Evolutionary conservation across 768 basidiomycete species (phyloP).

Genomic region (Tylopilus subfusipes): DNA sequence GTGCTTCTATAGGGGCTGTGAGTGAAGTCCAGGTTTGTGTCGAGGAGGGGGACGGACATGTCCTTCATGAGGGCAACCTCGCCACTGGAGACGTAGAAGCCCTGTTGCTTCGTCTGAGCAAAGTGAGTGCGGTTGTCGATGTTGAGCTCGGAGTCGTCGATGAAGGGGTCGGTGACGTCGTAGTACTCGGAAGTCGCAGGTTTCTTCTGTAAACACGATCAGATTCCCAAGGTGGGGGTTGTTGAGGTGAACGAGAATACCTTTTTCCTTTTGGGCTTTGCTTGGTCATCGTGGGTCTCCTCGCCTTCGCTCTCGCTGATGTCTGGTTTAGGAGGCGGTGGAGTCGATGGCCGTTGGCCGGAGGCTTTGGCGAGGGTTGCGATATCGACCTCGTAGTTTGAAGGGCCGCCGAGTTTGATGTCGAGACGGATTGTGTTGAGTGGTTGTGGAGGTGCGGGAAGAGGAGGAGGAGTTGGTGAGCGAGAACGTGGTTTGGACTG

Average conservation of each 20-base stretch:
- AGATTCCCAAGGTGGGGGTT: background rate
- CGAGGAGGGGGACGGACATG: slow-evolving; percentile 37
- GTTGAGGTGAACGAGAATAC: slow-evolving; percentile 20
- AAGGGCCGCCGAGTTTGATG: slow-evolving; percentile 67
- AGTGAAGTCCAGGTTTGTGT: slow-evolving; percentile 3
- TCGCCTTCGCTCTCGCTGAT: slow-evolving; percentile 57
- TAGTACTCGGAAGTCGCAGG: slow-evolving; percentile 71
- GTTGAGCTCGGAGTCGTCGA: slow-evolving; percentile 93
- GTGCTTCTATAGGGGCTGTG: slow-evolving; percentile 38
- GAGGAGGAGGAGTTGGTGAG: slow-evolving; percentile 49
- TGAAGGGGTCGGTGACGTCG: slow-evolving; percentile 89
- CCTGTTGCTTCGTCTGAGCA: slow-evolving; percentile 87
- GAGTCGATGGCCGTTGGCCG: slow-evolving; percentile 63
- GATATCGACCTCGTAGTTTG: slow-evolving; percentile 73
- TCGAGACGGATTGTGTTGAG: slow-evolving; percentile 65
- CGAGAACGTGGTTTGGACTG: slow-evolving; percentile 44
- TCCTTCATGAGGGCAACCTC: slow-evolving; percentile 85
- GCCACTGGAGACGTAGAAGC: slow-evolving; percentile 89
- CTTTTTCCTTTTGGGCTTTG: slow-evolving; percentile 39
- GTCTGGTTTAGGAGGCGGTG: slow-evolving; percentile 45
- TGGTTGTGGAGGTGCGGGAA: slow-evolving; percentile 45
- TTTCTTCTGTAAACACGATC: slow-evolving; percentile 39
- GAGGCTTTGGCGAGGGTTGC: slow-evolving; percentile 52
- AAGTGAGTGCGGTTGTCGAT: slow-evolving; percentile 89
- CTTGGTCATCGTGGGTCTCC: slow-evolving; percentile 35